These are phyloP conservation scores for Hebeloma cylindrosporum DNA, from an alignment of 768 basidiomycete genomes.

Conservation along the genomic window DNA sequence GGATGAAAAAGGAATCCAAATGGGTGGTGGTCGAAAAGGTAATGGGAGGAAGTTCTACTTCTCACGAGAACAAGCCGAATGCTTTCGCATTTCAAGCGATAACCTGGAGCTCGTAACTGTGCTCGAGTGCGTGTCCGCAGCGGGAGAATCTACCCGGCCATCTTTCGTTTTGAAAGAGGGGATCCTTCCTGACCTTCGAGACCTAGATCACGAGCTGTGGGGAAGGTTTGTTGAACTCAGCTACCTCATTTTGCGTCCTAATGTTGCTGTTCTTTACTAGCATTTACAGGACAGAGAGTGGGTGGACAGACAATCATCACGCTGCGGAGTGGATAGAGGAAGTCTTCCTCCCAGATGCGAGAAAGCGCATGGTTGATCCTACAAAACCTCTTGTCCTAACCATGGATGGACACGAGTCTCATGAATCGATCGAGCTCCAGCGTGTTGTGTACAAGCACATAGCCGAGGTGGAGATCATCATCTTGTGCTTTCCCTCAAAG, in stretches of 20 bases:
- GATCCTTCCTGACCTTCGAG: conserved; percentile 5
- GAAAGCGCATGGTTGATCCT: conserved; percentile 9
- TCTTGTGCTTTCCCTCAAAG: conserved; percentile 34
- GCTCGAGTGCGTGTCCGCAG: conserved; percentile 39
- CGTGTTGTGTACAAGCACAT: conserved; percentile 13
- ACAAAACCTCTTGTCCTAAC: conserved; percentile 30
- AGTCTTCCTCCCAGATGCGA: conserved; percentile 30
- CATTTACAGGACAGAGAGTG: conserved; percentile 26
- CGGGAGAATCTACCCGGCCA: conserved; percentile 24
- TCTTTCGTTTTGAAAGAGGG: conserved; percentile 30
- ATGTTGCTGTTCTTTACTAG: conserved; percentile 15
- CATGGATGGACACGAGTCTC: conserved; percentile 39
- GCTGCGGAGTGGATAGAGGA: conserved; percentile 28
- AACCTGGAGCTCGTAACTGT: conserved; percentile 43
- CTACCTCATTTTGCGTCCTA: background rate
- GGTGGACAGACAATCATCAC: conserved; percentile 35
- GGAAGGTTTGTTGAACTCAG: conserved; percentile 5
- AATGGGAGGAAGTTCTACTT: conserved; percentile 23
- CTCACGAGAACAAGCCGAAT: background rate
- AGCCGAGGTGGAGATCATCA: conserved; percentile 23
- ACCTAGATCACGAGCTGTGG: conserved; percentile 1
- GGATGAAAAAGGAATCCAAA: conserved; percentile 36
- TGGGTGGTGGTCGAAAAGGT: conserved; percentile 29
- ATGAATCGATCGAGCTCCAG: conserved; percentile 22
- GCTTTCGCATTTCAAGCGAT: conserved; percentile 27